Evolutionary conservation across 169 alveolate genomes (phyloP), one percentile per base, ranked within the genome.

Genomic region (Plasmodium sp.): DNA sequence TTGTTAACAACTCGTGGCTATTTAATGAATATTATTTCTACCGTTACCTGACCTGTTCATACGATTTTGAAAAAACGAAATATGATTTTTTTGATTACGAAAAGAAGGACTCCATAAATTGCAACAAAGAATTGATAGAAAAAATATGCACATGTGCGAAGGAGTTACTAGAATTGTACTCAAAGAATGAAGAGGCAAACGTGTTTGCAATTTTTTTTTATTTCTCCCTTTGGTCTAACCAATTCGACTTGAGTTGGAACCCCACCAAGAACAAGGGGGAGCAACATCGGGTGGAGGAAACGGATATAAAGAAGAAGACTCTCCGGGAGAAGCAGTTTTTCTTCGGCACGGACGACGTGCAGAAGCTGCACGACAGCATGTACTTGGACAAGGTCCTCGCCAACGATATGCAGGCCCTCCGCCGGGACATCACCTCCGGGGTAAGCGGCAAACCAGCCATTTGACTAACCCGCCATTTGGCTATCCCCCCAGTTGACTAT

Each of bases 171-270:
- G 83, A 86, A 33, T 9, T 86, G 33, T 86, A 86, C 71, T 48
- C 75, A 27, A 77, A 16, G 39, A 86, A 86, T 31, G 84, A 51
- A 31, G 56, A 86, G 7, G 33, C 9, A 56, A 86, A 86, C 58
- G 77, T 86, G 33, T 86, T 86, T 77, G 80, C 34, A 9, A 41
- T 86, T 51, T 86, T 86, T 45, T 86, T 86, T 79, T 86, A 48
- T 86, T 86, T 75, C 54, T 33, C 93, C 36, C 56, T 86, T 22
- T 86, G 93, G 93, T 75, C 93, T 12, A 86, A 86, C 41, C 93
- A 86, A 43, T 86, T 86, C 77, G 93, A 86, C 31, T 62, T 86
- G 12, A 86, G 93, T 86, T 86, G 93, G 93, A 86, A 86, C 45
- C 86, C 93, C 33, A 77, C 93, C 33, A 86, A 86, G 75, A 85